These are phyloP conservation scores for Phytophthora cryptogea DNA, from an alignment of 352 stramenopile species.

Conservation along the genomic window DNA sequence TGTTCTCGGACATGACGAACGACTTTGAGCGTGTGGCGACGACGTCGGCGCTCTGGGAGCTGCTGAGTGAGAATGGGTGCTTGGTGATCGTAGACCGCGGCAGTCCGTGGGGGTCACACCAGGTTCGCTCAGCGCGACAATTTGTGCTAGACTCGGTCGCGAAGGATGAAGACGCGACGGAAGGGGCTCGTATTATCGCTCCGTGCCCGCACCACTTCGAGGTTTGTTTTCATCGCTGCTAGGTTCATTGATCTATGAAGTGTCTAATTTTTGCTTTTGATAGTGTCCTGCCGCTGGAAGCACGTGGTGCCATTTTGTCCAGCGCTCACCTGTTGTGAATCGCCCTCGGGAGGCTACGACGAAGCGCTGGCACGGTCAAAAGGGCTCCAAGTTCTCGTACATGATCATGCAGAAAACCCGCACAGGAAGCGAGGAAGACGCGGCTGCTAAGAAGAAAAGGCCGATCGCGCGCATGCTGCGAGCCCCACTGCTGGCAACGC, in stretches of 20 bases:
- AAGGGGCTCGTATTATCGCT: constrained; percentile 60
- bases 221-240: constrained; percentile 26
- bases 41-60: constrained; percentile 78
- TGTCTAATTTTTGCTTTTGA: constrained; percentile 13
- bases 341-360: constrained; percentile 72
- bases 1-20: constrained; percentile 83
- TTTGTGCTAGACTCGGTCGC: constrained; percentile 82
- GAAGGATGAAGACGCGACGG: constrained; percentile 28
- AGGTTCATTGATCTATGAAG: not conserved
- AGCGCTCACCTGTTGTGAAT: constrained; percentile 75
- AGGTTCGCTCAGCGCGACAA: constrained; percentile 84
- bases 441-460: constrained; percentile 32
- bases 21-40: constrained; percentile 83
- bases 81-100: constrained; percentile 80
- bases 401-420: constrained; percentile 76
- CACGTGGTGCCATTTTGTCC: constrained; percentile 89
- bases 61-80: constrained; percentile 74
- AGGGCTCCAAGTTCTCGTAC: constrained; percentile 89
- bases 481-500: constrained; percentile 68
- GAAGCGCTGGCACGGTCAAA: constrained; percentile 85
- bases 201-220: constrained; percentile 78
- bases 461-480: constrained; percentile 68
- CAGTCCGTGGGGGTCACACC: constrained; percentile 83
- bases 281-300: constrained; percentile 70
- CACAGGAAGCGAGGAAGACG: constrained; percentile 25